Conservation (phyloP, 495 filamentous ascomycete genomes). For the Hyaloscypha hepaticicola region DNA sequence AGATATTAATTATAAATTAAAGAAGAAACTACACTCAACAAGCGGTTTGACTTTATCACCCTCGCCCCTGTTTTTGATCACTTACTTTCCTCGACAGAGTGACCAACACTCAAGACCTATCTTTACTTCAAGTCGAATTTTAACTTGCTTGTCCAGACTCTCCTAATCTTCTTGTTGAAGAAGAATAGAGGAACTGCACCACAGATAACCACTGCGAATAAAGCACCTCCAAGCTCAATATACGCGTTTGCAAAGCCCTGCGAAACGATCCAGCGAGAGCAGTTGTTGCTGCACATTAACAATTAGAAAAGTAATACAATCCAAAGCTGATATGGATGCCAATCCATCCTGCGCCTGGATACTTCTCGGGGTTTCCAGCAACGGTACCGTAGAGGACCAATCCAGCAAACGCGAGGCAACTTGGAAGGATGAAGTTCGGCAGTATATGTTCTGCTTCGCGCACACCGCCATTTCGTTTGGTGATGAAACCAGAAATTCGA, state of each 20-base stretch:
- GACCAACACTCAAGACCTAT: background rate
- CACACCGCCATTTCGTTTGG: background rate
- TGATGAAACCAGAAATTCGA: conserved; percentile 2
- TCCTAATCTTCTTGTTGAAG: background rate
- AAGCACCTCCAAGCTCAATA: background rate
- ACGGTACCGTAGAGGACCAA: background rate
- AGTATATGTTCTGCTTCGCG: conserved; percentile 4
- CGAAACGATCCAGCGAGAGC: background rate
- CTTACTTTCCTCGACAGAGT: background rate
- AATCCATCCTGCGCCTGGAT: conserved; percentile 1
- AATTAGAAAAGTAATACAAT: conserved; percentile 7
- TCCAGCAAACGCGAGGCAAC: background rate
- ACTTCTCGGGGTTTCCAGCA: background rate
- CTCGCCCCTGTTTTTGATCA: too few species aligned
- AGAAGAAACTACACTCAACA: too few species aligned
- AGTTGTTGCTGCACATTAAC: conserved; percentile 5
- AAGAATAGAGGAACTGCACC: background rate
- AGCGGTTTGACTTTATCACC: too few species aligned
- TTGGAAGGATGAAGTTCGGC: conserved; percentile 12
- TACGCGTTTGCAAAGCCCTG: background rate
- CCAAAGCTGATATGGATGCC: conserved; percentile 2
- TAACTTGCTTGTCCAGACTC: background rate
- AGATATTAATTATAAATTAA: too few species aligned
- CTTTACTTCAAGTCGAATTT: background rate
- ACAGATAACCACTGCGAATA: background rate